Percentiles rank a stretch among this genome's conserved stretches.
These are phyloP conservation scores for Eustoma russellianum DNA, from an alignment of 257 asterid species.

Conservation along the genomic window DNA sequence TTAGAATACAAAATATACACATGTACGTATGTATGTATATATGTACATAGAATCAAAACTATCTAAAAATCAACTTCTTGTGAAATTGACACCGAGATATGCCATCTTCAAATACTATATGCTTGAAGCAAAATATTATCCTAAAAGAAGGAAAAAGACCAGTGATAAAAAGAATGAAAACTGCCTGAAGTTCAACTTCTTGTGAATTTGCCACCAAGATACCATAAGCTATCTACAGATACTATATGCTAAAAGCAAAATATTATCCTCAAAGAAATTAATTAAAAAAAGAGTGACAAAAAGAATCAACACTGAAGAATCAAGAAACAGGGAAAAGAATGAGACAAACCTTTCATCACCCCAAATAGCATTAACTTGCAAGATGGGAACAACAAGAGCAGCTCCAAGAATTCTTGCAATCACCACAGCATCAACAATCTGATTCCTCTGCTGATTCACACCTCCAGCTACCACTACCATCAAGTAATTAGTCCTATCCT, in stretches of 20 bases:
- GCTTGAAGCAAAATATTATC: no score
- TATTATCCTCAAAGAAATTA: background rate
- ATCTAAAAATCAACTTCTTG: background rate
- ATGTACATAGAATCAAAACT: no score
- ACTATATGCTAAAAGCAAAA: no score
- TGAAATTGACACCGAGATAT: background rate
- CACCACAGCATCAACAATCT: conserved; percentile 95
- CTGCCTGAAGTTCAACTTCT: background rate
- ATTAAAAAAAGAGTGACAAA: background rate
- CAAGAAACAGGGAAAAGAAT: conserved; percentile 12
- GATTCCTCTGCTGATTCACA: conserved; percentile 95
- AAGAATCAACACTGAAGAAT: conserved; percentile 1
- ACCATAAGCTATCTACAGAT: no score
- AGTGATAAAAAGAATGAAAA: no score
- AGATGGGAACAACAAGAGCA: conserved; percentile 80
- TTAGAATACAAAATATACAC: background rate
- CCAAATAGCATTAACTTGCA: conserved; percentile 97
- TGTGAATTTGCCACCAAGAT: background rate
- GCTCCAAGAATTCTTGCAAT: conserved; percentile 94
- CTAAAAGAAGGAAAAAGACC: no score
- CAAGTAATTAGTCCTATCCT: conserved; percentile 59
- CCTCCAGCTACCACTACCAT: conserved; percentile 95
- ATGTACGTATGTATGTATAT: no score
- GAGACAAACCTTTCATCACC: conserved; percentile 84
- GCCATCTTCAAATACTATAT: no score